These are phyloP conservation scores for Aspergillus sp. DNA, from an alignment of 2,329 filamentous ascomycete species.

Conservation along the genomic window DNA sequence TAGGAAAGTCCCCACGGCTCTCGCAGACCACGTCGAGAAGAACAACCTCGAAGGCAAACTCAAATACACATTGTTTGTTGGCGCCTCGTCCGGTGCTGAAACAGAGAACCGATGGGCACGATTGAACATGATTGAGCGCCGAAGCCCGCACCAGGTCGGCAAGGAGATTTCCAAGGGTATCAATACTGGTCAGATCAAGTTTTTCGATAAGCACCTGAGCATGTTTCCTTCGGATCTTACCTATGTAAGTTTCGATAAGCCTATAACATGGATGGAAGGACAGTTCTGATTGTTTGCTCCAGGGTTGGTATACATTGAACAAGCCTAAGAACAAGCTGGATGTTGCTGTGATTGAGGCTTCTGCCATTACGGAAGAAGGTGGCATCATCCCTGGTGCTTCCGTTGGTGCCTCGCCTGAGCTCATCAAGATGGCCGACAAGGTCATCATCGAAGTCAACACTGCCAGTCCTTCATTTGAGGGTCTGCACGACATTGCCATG, in stretches of 20 bases:
- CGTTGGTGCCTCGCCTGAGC: constrained; percentile 78
- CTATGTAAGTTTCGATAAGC: constrained; percentile 50
- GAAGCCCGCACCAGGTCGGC: constrained; percentile 81
- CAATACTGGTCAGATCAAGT: constrained; percentile 81
- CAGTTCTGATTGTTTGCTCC: constrained; percentile 2
- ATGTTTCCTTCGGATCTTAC: constrained; percentile 88
- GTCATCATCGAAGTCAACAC: constrained; percentile 93
- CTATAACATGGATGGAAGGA: not conserved
- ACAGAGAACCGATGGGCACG: constrained; percentile 90
- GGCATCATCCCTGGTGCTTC: constrained; percentile 84
- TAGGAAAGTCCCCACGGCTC: constrained; percentile 75
- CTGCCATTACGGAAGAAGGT: constrained; percentile 81
- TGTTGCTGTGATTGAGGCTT: constrained; percentile 79
- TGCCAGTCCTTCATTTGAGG: constrained; percentile 75
- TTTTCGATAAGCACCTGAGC: constrained; percentile 89
- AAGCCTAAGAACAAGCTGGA: constrained; percentile 70
- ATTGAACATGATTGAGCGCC: constrained; percentile 83
- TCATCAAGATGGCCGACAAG: constrained; percentile 88
- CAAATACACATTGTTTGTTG: constrained; percentile 82
- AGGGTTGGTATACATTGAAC: constrained; percentile 80
- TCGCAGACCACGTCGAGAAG: constrained; percentile 85
- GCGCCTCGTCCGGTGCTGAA: constrained; percentile 82
- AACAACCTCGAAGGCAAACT: constrained; percentile 79
- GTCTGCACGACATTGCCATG: constrained; percentile 86
- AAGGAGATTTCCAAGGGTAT: constrained; percentile 88